Evolutionary conservation across 345 rosid species (phyloP), one percentile per base, ranked within the genome.

Genomic region (Pistacia atlantica): DNA sequence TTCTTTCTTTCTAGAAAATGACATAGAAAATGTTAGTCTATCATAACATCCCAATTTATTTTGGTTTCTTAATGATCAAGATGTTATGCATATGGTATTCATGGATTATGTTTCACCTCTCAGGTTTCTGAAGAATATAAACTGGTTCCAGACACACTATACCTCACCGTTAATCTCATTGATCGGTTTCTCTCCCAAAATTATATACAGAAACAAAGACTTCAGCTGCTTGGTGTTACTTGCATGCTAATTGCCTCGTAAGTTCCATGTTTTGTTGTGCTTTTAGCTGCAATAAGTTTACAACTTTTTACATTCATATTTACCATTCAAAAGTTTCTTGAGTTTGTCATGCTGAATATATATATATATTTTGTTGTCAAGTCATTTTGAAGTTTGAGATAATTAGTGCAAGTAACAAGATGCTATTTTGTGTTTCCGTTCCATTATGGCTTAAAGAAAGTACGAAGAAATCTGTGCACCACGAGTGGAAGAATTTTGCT

Each of bases 221-320:
- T 95, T 67, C 99, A 95, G 84, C 87, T 95, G 72, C 89, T 95
- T 73, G 99, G 99, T 74, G 98, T 91, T 79, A 71, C 97, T 75
- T 93, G 97, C 93, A 90, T 95, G 99, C 89, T 93, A 77, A 92
- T 95, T 83, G 92, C 99, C 78, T 92, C 99, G 99, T 95, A 91
- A 92, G 99, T 84, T 37, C 70, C 58, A 69, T 74, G 48, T 35
- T 80, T 58, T 48, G 5, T 67, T 54, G 54, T 22, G 20, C 60
- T 67, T 33, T 73, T 67, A n/a, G n/a, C 65, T 25, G 54, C 42
- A 14, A 20, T 37, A 16, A 2, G 54, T 75, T 71, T 37, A n/a
- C 33, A 66, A 8, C 25, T 66, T 65, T 20, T 31, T 1, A 22
- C n/a, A 20, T 28, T 37, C n/a, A 16, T 66, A 42, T 16, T 66